Base-by-base conservation (phyloP, 2,329 filamentous ascomycete species). In the Paecilomyces dactylethromorphus region DNA sequence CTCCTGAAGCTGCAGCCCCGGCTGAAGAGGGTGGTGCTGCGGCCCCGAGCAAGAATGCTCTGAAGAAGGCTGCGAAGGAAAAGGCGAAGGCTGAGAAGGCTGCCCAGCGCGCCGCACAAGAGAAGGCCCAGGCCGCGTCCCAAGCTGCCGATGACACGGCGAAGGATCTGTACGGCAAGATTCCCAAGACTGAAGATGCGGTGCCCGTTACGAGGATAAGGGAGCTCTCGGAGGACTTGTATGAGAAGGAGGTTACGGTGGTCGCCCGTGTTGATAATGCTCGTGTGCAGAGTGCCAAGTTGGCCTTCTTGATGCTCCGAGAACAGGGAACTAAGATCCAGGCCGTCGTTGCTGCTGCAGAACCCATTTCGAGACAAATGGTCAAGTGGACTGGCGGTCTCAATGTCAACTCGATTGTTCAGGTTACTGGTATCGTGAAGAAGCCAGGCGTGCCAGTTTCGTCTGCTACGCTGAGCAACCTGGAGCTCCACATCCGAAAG, bases 401-500 rank as follows among this genome's bases (percentile, higher is more conserved):
- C 65, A 88, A 85, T 69, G 82, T 88, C 53, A 93, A 97, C 81
- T 91, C 88, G 66, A 92, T 89, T 66, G 87, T 97, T 26, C 79
- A 87, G 49, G 87, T 92, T 60, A 90, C 95, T 69, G 94, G 89
- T 64, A 79, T 82, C 32, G 87, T 97, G 56, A 84, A 92, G 81
- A 88, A 89, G 78, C 90, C 92, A 0, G 83, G 89, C 22, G 91
- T 96, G 70, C 89, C 91, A 2, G 89, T 97, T 73, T 94, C 95
- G 78, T 94, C 90, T 70, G 90, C 90, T 59, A 87, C 86, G 15
- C 88, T 97, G 58, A 85, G 86, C 66, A 82, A 88, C 67, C 86
- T 88, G 66, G 94, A 97, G 81, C 83, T 97, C 54, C 93, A 97
- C 78, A 86, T 97, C 70, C 85, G 84, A 66, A 95, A 92, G 80